phyloP scores from a whole-genome alignment of 2,329 filamentous ascomycete species.

The Verticillium nonalfalfae region DNA sequence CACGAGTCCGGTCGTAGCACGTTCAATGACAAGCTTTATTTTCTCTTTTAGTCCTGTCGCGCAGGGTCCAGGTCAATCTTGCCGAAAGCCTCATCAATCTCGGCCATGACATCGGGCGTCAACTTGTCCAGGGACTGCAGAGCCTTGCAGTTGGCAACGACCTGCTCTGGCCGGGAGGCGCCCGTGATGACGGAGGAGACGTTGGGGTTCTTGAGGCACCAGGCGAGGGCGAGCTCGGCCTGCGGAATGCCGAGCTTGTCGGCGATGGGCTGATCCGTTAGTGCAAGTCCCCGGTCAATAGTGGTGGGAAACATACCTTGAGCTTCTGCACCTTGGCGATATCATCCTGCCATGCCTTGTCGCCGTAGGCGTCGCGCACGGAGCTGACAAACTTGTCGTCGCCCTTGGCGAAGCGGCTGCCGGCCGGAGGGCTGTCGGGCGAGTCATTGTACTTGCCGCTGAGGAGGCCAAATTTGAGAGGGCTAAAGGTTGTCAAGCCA shows the following conservation, averaged over 20 bases:
- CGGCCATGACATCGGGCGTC: conserved; percentile 40
- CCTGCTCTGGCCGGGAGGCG: conserved; percentile 43
- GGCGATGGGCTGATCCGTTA: conserved; percentile 36
- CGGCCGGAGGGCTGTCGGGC: conserved; percentile 44
- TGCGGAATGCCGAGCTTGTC: conserved; percentile 50
- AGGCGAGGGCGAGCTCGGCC: conserved; percentile 43
- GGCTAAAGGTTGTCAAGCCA: conserved; percentile 57
- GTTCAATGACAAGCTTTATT: background rate
- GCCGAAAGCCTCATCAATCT: conserved; percentile 38
- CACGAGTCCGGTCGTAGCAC: no score
- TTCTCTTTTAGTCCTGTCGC: conserved; percentile 9
- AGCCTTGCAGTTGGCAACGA: conserved; percentile 42
- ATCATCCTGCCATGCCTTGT: conserved; percentile 48
- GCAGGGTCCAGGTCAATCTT: conserved; percentile 11
- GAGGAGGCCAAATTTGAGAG: conserved; percentile 50
- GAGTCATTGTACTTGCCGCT: conserved; percentile 61
- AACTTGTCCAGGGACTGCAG: conserved; percentile 39
- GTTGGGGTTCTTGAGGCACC: conserved; percentile 48
- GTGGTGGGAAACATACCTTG: conserved; percentile 16
- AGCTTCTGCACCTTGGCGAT: conserved; percentile 37
- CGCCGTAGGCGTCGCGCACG: conserved; percentile 44
- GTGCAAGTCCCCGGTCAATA: conserved; percentile 1
- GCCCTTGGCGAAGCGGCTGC: conserved; percentile 52
- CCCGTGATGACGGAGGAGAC: conserved; percentile 47
- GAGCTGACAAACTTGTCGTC: conserved; percentile 50